Percentiles rank a stretch among this genome's conserved stretches.
Conservation (phyloP, 2,329 filamentous ascomycete genomes). For the Cladosporium sp. region DNA sequence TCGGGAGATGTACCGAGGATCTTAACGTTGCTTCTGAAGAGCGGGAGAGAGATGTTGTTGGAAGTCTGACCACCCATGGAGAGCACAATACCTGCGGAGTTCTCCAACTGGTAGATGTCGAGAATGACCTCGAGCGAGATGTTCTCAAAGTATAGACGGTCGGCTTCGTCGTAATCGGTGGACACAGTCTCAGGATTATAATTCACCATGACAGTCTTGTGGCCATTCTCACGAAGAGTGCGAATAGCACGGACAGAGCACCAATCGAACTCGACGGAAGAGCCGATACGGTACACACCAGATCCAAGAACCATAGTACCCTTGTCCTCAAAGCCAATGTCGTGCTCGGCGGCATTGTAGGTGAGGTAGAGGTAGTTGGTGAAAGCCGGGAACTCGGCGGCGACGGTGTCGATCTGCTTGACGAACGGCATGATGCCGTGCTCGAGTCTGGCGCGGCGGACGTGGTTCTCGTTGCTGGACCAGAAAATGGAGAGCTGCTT, state of each 20-base stretch:
- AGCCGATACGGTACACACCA: constrained; percentile 94
- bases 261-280: constrained; percentile 98
- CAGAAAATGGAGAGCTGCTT: constrained; percentile 90
- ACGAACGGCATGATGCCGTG: constrained; percentile 81
- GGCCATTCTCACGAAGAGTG: constrained; percentile 74
- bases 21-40: constrained; percentile 85
- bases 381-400: constrained; percentile 87
- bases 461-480: constrained; percentile 88
- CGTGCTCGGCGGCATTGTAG: constrained; percentile 85
- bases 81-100: constrained; percentile 76
- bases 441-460: constrained; percentile 79
- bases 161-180: constrained; percentile 92
- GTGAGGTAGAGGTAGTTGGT: constrained; percentile 97
- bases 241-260: constrained; percentile 92
- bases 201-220: constrained; percentile 96
- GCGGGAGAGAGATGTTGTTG: constrained; percentile 91
- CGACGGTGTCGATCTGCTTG: constrained; percentile 98
- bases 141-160: constrained; percentile 93
- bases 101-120: constrained; percentile 88
- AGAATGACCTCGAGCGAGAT: constrained; percentile 86
- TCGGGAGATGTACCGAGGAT: constrained; percentile 93
- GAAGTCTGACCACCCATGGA: constrained; percentile 97
- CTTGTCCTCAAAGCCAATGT: constrained; percentile 78
- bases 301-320: constrained; percentile 96
- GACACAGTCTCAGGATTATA: constrained; percentile 27